These are phyloP conservation scores for Exutisphaerella laricina DNA, from an alignment of 2,329 filamentous ascomycete genomes.

Conservation along the genomic window DNA sequence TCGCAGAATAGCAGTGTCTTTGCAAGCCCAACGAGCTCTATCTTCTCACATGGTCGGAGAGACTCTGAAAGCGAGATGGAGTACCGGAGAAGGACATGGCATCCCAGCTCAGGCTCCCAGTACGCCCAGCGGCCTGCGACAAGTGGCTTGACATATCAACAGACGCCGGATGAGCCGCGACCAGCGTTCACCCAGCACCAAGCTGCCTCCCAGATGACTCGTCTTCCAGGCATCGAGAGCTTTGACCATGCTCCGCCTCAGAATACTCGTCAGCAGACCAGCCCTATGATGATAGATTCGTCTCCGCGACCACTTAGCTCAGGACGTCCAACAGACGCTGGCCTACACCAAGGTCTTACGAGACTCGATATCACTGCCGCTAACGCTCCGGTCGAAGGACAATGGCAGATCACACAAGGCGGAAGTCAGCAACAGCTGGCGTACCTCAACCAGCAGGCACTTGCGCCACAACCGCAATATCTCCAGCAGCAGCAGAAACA, in stretches of 20 bases:
- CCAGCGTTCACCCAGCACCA: conserved; percentile 51
- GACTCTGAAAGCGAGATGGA: conserved; percentile 69
- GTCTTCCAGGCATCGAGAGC: conserved; percentile 85
- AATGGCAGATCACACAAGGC: conserved; percentile 24
- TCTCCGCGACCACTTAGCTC: conserved; percentile 33
- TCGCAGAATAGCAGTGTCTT: conserved; percentile 57
- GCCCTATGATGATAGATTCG: conserved; percentile 71
- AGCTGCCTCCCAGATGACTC: conserved; percentile 55
- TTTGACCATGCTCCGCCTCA: conserved; percentile 71
- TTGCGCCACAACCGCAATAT: conserved; percentile 26
- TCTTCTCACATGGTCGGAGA: conserved; percentile 57
- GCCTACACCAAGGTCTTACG: conserved; percentile 60
- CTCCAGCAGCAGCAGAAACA: conserved; percentile 30
- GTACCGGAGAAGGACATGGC: conserved; percentile 83
- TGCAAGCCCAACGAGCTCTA: conserved; percentile 61
- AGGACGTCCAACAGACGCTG: conserved; percentile 49
- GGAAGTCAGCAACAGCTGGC: conserved; percentile 18
- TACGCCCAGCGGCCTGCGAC: conserved; percentile 58
- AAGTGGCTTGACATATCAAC: conserved; percentile 69
- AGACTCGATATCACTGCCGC: conserved; percentile 57
- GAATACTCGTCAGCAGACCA: conserved; percentile 57
- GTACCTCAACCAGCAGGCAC: conserved; percentile 15
- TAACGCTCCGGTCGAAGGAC: conserved; percentile 31
- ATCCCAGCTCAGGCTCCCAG: conserved; percentile 65
- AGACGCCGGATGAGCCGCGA: conserved; percentile 61